Percentiles rank a stretch among this genome's conserved stretches.
phyloP scores from a whole-genome alignment of 768 basidiomycete genomes.

The Hemileccinum impolitum region DNA sequence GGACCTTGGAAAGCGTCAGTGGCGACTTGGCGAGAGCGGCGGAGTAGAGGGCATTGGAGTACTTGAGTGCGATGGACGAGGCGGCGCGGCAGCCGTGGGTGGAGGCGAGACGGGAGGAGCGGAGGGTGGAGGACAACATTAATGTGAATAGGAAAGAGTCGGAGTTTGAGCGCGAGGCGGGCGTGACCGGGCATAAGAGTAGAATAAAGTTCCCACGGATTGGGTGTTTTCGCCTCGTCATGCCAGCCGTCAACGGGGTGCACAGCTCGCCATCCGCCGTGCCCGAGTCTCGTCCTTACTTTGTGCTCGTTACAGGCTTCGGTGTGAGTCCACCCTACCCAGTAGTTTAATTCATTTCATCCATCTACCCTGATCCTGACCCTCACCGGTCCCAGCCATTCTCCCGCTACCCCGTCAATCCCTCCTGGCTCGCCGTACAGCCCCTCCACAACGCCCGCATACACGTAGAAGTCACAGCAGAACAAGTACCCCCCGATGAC shows the following conservation, averaged over 20 bases:
- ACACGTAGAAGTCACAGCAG: constrained; percentile 35
- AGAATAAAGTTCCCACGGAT: constrained; percentile 7
- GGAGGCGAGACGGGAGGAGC: constrained; percentile 46
- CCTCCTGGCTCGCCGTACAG: constrained; percentile 69
- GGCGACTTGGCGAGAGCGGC: constrained; percentile 84
- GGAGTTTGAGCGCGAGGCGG: constrained; percentile 14
- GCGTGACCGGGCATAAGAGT: background rate
- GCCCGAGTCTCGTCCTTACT: constrained; percentile 35
- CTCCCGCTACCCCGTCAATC: constrained; percentile 53
- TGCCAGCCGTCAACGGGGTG: constrained; percentile 31
- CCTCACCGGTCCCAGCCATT: constrained; percentile 44
- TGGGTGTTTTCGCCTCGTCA: constrained; percentile 4
- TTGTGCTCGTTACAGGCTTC: constrained; percentile 51
- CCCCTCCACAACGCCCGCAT: constrained; percentile 57
- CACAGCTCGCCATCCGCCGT: no score
- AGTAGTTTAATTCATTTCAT: constrained; percentile 23
- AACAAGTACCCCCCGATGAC: constrained; percentile 17
- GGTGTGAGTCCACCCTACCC: constrained; percentile 42
- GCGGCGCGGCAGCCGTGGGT: constrained; percentile 61
- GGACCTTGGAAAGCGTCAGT: constrained; percentile 78
- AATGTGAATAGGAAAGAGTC: constrained; percentile 26
- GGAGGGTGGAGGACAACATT: constrained; percentile 56
- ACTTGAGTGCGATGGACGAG: constrained; percentile 76
- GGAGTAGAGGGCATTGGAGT: constrained; percentile 77
- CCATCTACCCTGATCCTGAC: constrained; percentile 17